These are phyloP conservation scores for Kodamaea sagamina DNA, from an alignment of 805 yeast species.

Conservation along the genomic window DNA sequence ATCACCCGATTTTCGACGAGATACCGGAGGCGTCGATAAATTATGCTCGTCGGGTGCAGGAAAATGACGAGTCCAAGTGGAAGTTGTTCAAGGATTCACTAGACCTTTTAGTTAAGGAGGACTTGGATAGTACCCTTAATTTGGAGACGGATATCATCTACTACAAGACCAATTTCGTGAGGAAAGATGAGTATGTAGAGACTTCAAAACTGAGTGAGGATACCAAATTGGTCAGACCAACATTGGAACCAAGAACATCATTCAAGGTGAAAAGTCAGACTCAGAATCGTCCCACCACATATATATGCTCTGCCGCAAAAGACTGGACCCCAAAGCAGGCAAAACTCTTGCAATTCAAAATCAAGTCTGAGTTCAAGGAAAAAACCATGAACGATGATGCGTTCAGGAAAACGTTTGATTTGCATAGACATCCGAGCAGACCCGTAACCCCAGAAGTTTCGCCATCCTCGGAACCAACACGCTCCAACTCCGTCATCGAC, in stretches of 20 bases:
- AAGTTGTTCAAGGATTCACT: conserved; percentile 35
- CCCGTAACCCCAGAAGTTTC: conserved; percentile 46
- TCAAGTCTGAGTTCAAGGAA: conserved; percentile 36
- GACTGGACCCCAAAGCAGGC: conserved; percentile 39
- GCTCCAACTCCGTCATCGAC: conserved; percentile 43
- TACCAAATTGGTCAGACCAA: conserved; percentile 37
- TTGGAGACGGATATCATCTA: conserved; percentile 45
- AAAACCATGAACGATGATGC: conserved; percentile 41
- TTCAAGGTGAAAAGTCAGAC: conserved; percentile 12
- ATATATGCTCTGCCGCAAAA: conserved; percentile 42
- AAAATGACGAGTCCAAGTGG: conserved; percentile 29
- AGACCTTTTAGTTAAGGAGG: conserved; percentile 26
- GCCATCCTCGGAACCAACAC: conserved; percentile 43
- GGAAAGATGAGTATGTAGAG: conserved; percentile 31
- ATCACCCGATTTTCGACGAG: conserved; percentile 47
- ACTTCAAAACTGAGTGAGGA: conserved; percentile 17
- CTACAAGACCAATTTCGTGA: conserved; percentile 45
- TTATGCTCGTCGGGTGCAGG: conserved; percentile 27
- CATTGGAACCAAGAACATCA: conserved; percentile 18
- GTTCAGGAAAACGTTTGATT: conserved; percentile 33
- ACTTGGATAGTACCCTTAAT: conserved; percentile 33
- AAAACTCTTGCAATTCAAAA: conserved; percentile 23
- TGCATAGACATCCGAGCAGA: conserved; percentile 33
- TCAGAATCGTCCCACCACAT: conserved; percentile 21
- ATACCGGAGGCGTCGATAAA: conserved; percentile 43